Evolutionary conservation across 352 stramenopile genomes (phyloP).

Genomic region (Pythium guiyangense): DNA sequence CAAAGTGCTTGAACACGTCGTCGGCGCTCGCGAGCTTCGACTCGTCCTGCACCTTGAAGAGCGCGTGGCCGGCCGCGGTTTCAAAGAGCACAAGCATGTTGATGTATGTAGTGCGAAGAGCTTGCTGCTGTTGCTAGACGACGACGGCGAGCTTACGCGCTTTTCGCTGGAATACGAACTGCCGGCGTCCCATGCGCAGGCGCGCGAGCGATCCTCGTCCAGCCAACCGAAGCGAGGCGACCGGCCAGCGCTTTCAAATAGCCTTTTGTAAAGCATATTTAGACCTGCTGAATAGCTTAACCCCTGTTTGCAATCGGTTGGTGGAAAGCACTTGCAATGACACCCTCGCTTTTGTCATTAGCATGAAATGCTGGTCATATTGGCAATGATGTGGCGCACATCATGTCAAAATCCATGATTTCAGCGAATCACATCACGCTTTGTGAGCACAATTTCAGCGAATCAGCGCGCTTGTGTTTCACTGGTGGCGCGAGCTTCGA

Average conservation of each 20-base stretch:
- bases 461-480: constrained; percentile 16
- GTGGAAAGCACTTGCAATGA: constrained; percentile 14
- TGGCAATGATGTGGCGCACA: neutral
- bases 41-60: constrained; percentile 99
- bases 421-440: neutral
- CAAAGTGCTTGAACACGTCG: constrained; percentile 92
- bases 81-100: constrained; percentile 99
- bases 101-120: neutral
- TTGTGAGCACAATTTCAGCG: neutral
- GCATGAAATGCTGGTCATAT: neutral
- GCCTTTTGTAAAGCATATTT: neutral
- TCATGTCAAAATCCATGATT: neutral
- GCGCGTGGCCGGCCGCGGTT: constrained; percentile 97
- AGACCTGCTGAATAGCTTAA: constrained; percentile 13
- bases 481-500: constrained; percentile 27
- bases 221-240: constrained; percentile 14
- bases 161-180: constrained; percentile 17
- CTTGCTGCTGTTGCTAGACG: neutral
- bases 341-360: constrained; percentile 15
- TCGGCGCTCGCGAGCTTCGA: constrained; percentile 88
- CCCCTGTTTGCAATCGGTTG: constrained; percentile 18
- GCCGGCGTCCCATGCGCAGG: neutral
- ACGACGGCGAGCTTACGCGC: constrained; percentile 8
- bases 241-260: neutral
- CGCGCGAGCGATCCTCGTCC: constrained; percentile 7